phyloP scores from a whole-genome alignment of 1,284 basidiomycete genomes.

The Caloboletus firmus region DNA sequence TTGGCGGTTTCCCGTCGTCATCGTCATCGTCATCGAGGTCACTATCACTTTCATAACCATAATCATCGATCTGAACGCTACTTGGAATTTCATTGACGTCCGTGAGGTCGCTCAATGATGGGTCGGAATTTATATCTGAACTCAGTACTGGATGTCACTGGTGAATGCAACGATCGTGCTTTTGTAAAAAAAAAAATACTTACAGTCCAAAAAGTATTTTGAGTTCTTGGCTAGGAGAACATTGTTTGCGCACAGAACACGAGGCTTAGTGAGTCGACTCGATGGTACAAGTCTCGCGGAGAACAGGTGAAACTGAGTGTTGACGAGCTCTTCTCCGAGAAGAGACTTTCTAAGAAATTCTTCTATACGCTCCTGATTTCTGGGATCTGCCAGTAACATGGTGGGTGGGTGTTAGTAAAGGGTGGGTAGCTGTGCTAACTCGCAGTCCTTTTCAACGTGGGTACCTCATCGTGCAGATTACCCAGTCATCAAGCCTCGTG shows the following conservation, averaged over 20 bases:
- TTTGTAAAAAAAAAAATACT: background rate
- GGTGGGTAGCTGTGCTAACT: background rate
- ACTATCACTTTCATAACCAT: constrained; percentile 32
- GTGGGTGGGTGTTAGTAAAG: background rate
- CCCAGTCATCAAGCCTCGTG: constrained; percentile 1
- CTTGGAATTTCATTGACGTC: constrained; percentile 12
- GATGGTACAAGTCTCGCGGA: constrained; percentile 19
- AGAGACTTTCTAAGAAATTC: constrained; percentile 29
- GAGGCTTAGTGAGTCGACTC: constrained; percentile 14
- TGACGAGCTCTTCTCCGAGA: constrained; percentile 28
- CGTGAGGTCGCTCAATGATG: constrained; percentile 19
- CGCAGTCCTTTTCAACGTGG: background rate
- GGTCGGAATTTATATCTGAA: constrained; percentile 15
- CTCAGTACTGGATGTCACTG: constrained; percentile 15
- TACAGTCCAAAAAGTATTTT: constrained; percentile 26
- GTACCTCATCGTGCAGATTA: background rate
- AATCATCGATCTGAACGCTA: constrained; percentile 13
- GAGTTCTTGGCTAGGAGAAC: constrained; percentile 22
- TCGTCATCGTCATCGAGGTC: constrained; percentile 32
- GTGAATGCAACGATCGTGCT: background rate
- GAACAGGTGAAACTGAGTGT: constrained; percentile 34
- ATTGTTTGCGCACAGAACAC: constrained; percentile 26
- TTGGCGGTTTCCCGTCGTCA: background rate
- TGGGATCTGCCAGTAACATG: background rate
- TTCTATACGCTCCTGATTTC: constrained; percentile 9